These are phyloP conservation scores for Trametes gibbosa DNA, from an alignment of 768 basidiomycete species.

Conservation along the genomic window DNA sequence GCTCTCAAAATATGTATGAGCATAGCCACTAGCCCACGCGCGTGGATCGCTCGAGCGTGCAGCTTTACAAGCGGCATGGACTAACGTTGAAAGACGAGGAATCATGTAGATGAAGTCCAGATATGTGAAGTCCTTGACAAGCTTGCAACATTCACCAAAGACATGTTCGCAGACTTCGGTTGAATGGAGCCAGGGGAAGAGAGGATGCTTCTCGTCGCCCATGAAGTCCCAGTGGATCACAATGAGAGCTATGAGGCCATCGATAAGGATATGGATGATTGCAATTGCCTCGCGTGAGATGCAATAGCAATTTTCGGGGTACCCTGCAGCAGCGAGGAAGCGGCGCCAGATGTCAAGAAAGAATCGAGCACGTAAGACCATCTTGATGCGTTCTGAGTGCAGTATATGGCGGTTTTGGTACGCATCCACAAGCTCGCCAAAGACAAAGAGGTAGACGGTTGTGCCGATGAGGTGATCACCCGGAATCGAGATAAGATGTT, in stretches of 20 bases:
- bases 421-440: conserved; percentile 27
- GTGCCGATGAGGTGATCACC: background rate
- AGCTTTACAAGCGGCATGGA: background rate
- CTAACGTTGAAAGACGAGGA: conserved; percentile 26
- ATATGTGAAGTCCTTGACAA: conserved; percentile 35
- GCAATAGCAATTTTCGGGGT: conserved; percentile 26
- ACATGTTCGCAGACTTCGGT: conserved; percentile 36
- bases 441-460: conserved; percentile 37
- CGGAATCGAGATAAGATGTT: conserved; percentile 16
- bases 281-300: conserved; percentile 35
- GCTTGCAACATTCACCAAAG: conserved; percentile 31
- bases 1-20: background rate
- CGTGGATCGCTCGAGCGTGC: background rate
- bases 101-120: conserved; percentile 32
- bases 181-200: conserved; percentile 37
- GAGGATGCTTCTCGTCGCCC: conserved; percentile 22
- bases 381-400: conserved; percentile 24
- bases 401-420: conserved; percentile 27
- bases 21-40: background rate
- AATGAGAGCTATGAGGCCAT: conserved; percentile 34
- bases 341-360: conserved; percentile 28
- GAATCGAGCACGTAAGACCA: conserved; percentile 24
- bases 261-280: conserved; percentile 31
- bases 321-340: conserved; percentile 25
- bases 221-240: conserved; percentile 33